Base-by-base conservation (phyloP, 257 asterid genomes). In the Nyctanthes arbortristis region DNA sequence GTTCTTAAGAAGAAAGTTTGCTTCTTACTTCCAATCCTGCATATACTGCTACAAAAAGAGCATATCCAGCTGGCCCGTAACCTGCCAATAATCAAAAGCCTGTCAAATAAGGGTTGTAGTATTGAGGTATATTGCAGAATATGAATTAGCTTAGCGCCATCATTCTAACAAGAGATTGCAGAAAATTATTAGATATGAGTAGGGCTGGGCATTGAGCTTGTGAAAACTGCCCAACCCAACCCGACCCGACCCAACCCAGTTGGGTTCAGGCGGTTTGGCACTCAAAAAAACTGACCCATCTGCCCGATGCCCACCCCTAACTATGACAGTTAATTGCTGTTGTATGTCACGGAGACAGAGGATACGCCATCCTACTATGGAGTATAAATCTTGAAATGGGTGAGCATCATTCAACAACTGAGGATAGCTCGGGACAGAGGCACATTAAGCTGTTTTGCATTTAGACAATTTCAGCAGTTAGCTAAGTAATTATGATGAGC, bases 41-140 rank as follows among this genome's bases (percentile, higher is more conserved):
- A 77, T 93, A 93, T 74, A 83, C 96, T 68, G 89, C 89, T 43
- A 87, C 87, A 39, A 93, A 93, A 49, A 93, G 82, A 36, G 97
- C 97, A 80, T 93, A 93, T 74, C 99, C 99, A 75, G 96, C 89
- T 40, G 96, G 80, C 63, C 99, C 99, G 52, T 91, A 86, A 66
- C 95, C 99, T 93, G 92, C 56, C 72, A 66, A 13, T 16, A 43
- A 43, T n/a, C 54, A 43, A 43, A 43, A 13, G 24, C 54, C n/a
- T 43, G 52, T 43, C 54, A 43, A 43, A n/a, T 39, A 39, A 5
- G n/a, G 54, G 24, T 43, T 43, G n/a, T 9, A 4, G 54, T 43
- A 3, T 40, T n/a, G 54, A 43, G n/a, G 54, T 43, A 7, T 40
- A 22, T 43, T n/a, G n/a, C 52, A 13, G 20, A 22, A 5, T 43